Percentiles rank a stretch among this genome's conserved stretches.
phyloP scores from a whole-genome alignment of 2,329 filamentous ascomycete genomes.

The Penicillium sp. region DNA sequence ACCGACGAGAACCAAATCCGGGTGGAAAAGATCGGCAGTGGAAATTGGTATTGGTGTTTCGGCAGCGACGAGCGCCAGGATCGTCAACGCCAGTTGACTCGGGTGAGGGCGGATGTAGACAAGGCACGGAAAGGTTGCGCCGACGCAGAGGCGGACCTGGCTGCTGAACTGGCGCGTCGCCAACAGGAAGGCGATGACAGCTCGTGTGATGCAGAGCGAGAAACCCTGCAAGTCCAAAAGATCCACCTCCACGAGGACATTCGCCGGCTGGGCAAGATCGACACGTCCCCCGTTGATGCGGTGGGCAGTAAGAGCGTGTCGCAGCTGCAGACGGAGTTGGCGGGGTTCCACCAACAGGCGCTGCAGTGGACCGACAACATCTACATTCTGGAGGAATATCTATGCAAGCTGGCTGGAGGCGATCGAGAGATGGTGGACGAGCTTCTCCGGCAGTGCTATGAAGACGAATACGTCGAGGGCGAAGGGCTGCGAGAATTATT shows the following conservation, averaged over 20 bases:
- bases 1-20: conserved; percentile 56
- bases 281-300: conserved; percentile 27
- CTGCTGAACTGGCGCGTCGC: conserved; percentile 31
- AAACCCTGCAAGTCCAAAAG: conserved; percentile 18
- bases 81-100: conserved; percentile 31
- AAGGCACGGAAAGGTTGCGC: conserved; percentile 24
- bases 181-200: conserved; percentile 20
- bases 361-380: conserved; percentile 42
- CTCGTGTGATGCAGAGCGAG: conserved; percentile 15
- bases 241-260: conserved; percentile 25
- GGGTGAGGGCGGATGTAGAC: conserved; percentile 27
- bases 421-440: conserved; percentile 42
- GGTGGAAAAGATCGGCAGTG: conserved; percentile 64
- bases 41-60: conserved; percentile 69
- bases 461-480: conserved; percentile 51
- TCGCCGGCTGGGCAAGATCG: conserved; percentile 29
- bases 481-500: conserved; percentile 43
- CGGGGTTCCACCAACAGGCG: conserved; percentile 27
- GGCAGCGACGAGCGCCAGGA: conserved; percentile 51
- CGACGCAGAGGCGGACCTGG: conserved; percentile 32
- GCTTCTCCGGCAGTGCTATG: conserved; percentile 46
- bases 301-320: conserved; percentile 29
- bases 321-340: conserved; percentile 30
- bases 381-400: conserved; percentile 38
- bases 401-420: conserved; percentile 33